Percentiles rank a stretch among this genome's conserved stretches.
These are phyloP conservation scores for Zalaria obscura DNA, from an alignment of 2,329 filamentous ascomycete species.

Conservation along the genomic window DNA sequence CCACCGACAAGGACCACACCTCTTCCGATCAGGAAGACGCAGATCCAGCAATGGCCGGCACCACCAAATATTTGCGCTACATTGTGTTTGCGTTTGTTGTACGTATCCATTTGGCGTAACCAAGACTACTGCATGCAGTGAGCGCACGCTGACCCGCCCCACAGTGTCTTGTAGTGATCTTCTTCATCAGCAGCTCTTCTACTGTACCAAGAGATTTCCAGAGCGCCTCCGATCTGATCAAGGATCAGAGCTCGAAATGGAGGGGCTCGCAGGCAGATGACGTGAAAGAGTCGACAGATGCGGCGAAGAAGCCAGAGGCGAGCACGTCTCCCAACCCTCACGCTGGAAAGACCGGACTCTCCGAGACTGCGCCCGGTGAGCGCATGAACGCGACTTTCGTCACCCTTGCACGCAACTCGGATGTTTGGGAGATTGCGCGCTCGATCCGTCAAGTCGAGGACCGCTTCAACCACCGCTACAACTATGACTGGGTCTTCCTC, in stretches of 20 bases:
- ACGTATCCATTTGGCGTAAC: constrained; percentile 23
- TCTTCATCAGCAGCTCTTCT: constrained; percentile 61
- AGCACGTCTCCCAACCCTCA: constrained; percentile 18
- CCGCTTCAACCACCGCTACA: constrained; percentile 90
- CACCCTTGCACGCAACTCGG: constrained; percentile 80
- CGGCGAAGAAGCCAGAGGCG: not conserved
- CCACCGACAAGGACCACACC: not conserved
- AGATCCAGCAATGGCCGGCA: constrained; percentile 45
- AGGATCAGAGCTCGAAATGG: constrained; percentile 14
- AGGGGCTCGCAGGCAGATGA: constrained; percentile 10
- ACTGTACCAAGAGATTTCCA: constrained; percentile 17
- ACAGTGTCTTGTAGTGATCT: constrained; percentile 56
- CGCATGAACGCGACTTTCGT: constrained; percentile 97
- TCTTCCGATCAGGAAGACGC: not conserved
- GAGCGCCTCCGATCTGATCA: constrained; percentile 19
- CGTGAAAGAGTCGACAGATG: constrained; percentile 6
- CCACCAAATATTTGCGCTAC: constrained; percentile 56
- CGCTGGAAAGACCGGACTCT: constrained; percentile 11
- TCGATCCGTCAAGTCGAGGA: constrained; percentile 96
- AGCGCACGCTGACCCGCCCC: not conserved
- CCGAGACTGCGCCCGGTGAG: constrained; percentile 44
- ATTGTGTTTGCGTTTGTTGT: constrained; percentile 76
- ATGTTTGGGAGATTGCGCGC: constrained; percentile 92
- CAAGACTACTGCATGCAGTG: not conserved
- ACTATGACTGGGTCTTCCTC: constrained; percentile 98